Conservation (phyloP, 164 flowering plant species). For the Kingdonia uniflora region DNA sequence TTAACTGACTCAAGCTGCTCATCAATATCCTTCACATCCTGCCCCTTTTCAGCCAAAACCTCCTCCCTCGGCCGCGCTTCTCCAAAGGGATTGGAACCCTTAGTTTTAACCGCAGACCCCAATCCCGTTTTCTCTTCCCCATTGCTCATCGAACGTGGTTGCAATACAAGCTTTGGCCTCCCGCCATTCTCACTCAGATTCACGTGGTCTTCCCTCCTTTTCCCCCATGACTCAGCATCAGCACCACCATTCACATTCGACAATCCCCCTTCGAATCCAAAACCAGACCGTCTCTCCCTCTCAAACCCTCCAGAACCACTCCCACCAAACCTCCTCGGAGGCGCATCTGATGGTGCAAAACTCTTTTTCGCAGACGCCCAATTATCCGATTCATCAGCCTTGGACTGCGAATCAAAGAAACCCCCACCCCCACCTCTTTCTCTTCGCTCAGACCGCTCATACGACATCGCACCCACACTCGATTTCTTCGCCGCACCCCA, state of each 20-base stretch:
- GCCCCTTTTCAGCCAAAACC: constrained; percentile 83
- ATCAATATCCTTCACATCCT: constrained; percentile 91
- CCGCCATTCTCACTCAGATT: constrained; percentile 16
- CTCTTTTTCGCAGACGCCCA: constrained; percentile 35
- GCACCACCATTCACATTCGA: constrained; percentile 22
- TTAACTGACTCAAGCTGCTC: constrained; percentile 63
- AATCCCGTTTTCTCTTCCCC: constrained; percentile 18
- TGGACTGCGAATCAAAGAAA: constrained; percentile 54
- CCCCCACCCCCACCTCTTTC: constrained; percentile 30
- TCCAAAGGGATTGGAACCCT: constrained; percentile 77
- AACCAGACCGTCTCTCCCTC: constrained; percentile 7
- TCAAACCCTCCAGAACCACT: constrained; percentile 16
- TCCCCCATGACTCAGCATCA: constrained; percentile 5
- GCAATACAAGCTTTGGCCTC: constrained; percentile 72
- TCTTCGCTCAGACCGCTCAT: constrained; percentile 33
- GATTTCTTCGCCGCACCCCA: constrained; percentile 82
- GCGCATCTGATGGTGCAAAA: constrained; percentile 14
- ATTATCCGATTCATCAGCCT: constrained; percentile 69
- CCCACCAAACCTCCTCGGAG: constrained; percentile 15
- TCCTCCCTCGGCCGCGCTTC: constrained; percentile 98
- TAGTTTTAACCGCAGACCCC: constrained; percentile 23
- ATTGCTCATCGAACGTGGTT: constrained; percentile 53
- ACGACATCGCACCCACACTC: constrained; percentile 4
- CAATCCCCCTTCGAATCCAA: constrained; percentile 18
- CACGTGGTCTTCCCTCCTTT: constrained; percentile 2